Base-by-base conservation (phyloP, 768 basidiomycete species). In the Suillus weaverae region DNA sequence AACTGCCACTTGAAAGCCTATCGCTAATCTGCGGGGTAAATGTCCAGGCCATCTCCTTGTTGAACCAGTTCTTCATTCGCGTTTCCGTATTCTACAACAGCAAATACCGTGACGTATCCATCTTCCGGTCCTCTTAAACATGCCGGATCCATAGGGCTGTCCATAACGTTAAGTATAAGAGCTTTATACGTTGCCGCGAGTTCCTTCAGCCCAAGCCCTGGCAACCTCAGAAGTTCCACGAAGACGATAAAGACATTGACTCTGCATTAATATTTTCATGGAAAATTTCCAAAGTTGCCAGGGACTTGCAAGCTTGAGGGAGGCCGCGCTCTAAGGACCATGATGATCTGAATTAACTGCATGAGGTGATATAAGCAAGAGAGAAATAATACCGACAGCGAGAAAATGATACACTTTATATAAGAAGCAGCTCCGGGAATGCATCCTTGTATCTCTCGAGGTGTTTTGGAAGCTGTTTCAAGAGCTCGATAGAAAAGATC, bases 241-340 rank as follows among this genome's bases (percentile, higher is more conserved):
- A 72, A 74, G 0, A 75, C 50, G 48, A 72, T 76, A 1, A 74
- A n/a, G 20, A 44, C 20, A 9, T 44, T 44, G 20, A n/a, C 20
- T n/a, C 43, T 9, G 43, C 67, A 8, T 71, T 70, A n/a, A 70
- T 70, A 11, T 60, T 46, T 5, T 70, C 60, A 38, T 72, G n/a
- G 44, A 44, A 44, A 44, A 44, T 64, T 13, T 68, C 68, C 35
- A 32, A 16, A 35, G 54, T 14, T 30, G 50, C 50, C 26, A 26
- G 22, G 53, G 5, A 35, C 53, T 20, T 44, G 43, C 20, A 20
- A 20, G 10, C n/a, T 9, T n/a, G 10, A 44, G n/a, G 44, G 11
- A 5, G 44, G 2, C 44, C n/a, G 9, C 5, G 44, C 44, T 44
- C n/a, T 2, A 4, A 44, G 44, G 4, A n/a, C n/a, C 3, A 44